These are phyloP conservation scores for Ascochyta fabae DNA, from an alignment of 2,329 filamentous ascomycete species.

Conservation along the genomic window DNA sequence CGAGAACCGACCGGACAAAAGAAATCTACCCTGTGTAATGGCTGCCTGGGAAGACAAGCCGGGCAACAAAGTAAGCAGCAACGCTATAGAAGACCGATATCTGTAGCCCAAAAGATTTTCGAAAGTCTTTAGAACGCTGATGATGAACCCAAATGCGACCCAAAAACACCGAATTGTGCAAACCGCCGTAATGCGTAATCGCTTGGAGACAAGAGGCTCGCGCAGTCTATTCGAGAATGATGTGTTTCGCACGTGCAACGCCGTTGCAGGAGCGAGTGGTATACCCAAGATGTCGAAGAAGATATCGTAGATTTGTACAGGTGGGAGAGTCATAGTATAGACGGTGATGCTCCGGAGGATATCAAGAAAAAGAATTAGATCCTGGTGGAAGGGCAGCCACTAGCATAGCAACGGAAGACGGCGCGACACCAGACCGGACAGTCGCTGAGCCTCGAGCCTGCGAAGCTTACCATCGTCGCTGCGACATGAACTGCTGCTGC, in stretches of 20 bases:
- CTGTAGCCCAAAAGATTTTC: constrained; percentile 46
- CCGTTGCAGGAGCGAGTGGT: constrained; percentile 50
- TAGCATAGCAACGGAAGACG: constrained; percentile 49
- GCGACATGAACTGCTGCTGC: constrained; percentile 57
- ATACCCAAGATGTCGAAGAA: constrained; percentile 50
- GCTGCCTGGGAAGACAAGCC: constrained; percentile 29
- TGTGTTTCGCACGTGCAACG: constrained; percentile 48
- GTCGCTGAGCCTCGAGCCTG: constrained; percentile 42
- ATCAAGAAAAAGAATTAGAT: constrained; percentile 48
- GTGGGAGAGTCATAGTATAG: constrained; percentile 48
- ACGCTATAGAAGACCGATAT: constrained; percentile 46
- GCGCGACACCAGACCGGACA: constrained; percentile 43
- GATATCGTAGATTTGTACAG: constrained; percentile 53
- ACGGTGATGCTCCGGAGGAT: constrained; percentile 50
- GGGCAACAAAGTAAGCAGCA: constrained; percentile 40
- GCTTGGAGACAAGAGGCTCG: constrained; percentile 47
- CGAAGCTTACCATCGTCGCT: constrained; percentile 56
- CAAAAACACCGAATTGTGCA: constrained; percentile 49
- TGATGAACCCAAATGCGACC: constrained; percentile 44
- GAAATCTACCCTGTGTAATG: constrained; percentile 50
- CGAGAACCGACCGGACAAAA: constrained; percentile 47
- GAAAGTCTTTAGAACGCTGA: constrained; percentile 43
- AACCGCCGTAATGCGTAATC: constrained; percentile 50
- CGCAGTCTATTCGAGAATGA: constrained; percentile 48
- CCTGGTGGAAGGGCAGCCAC: constrained; percentile 44